Base-by-base conservation (phyloP, 257 asterid species). In the Lycium barbarum region DNA sequence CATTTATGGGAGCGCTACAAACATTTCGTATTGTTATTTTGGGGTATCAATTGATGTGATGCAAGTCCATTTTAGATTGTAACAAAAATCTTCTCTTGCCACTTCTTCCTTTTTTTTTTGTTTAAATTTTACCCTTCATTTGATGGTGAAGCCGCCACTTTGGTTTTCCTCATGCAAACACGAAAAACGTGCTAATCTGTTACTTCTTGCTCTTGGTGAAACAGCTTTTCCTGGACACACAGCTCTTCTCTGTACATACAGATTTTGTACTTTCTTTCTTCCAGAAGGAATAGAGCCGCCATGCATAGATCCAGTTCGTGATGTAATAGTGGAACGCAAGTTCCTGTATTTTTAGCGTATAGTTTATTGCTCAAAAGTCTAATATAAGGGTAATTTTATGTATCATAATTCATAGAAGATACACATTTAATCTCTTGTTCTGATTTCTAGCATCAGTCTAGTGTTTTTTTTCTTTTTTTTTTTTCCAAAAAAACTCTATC, bases 171-270 rank as follows among this genome's bases (percentile, higher is more conserved):
- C 13, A 9, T 45, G 17, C 57, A 55, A 58, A 33, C 4, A 2
- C 33, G 47, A 83, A 54, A 26, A 40, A 12, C 26, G 63, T 65
- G 57, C 88, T 90, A 79, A 90, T 84, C 49, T 79, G 53, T 71
- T 47, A 2, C 71, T 12, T 84, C 20, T 63, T 88, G 43, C 49
- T 63, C 72, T 88, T 84, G 66, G 84, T 73, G 83, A 17, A 84
- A 89, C 99, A 96, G 99, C 96, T 83, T 79, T 97, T 97, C 84
- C 84, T 92, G 93, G 99, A 97, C 84, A 97, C 99, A 9, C 99
- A 97, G 92, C 98, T 97, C 90, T 97, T 97, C 94, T 97, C 98
- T 80, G 99, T 95, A 87, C 98, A 94, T 89, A 97, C 99, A 80
- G 99, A 97, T 91, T 92, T 95, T 85, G 95, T 93, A 53, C 96